These are phyloP conservation scores for Exophiala oligosperma DNA, from an alignment of 2,329 filamentous ascomycete species.

Conservation along the genomic window DNA sequence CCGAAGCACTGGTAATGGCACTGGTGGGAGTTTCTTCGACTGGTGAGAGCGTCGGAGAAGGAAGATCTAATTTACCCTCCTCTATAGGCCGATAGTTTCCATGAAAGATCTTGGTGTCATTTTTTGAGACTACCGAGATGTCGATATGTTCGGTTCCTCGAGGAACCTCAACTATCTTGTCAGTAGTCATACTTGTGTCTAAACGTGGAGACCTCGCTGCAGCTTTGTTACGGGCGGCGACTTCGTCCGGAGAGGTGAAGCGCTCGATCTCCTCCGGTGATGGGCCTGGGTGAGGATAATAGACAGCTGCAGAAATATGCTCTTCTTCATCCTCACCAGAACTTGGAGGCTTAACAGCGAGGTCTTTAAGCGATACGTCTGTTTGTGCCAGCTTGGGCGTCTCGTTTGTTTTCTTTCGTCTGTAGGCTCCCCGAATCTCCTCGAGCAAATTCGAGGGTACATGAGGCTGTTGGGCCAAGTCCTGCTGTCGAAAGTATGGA, in stretches of 20 bases:
- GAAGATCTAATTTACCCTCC: constrained; percentile 12
- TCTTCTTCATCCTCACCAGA: constrained; percentile 63
- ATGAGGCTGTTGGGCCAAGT: constrained; percentile 32
- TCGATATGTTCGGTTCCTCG: constrained; percentile 52
- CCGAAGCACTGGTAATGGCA: constrained; percentile 37
- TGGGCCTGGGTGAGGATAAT: constrained; percentile 62
- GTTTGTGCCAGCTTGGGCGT: background rate
- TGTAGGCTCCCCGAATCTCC: constrained; percentile 44
- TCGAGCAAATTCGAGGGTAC: constrained; percentile 55
- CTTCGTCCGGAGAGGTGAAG: constrained; percentile 23
- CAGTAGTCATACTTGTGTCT: constrained; percentile 13
- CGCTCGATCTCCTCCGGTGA: constrained; percentile 41
- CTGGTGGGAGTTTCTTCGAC: constrained; percentile 17
- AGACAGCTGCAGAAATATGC: constrained; percentile 64
- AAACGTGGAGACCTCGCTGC: background rate
- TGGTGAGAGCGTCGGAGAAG: constrained; percentile 17
- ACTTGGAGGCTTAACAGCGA: constrained; percentile 32
- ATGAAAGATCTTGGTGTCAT: constrained; percentile 61
- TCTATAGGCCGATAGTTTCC: constrained; percentile 46
- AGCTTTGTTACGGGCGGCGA: constrained; percentile 11
- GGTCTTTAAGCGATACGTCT: background rate
- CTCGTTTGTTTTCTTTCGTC: background rate
- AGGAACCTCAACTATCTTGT: constrained; percentile 4
- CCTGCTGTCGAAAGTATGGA: constrained; percentile 32
- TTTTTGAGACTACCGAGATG: constrained; percentile 61